Percentiles rank a stretch among this genome's conserved stretches.
Conservation (phyloP, 305 asterid genomes). For the Fraxinus xanthoxyloides region DNA sequence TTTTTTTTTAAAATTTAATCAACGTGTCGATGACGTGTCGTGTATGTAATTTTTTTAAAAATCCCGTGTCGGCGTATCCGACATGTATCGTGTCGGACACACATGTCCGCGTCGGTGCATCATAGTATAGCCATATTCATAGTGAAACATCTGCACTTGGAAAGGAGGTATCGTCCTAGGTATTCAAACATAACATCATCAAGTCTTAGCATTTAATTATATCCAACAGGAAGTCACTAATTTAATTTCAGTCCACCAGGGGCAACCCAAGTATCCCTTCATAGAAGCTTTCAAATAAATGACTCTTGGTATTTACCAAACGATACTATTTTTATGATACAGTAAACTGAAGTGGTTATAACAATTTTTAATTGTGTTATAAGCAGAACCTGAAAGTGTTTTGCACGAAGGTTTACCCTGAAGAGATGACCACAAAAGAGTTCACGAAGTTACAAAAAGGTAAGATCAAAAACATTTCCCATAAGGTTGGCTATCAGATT, state of each 20-base stretch:
- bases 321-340: background rate
- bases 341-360: constrained; percentile 1
- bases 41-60: too few species aligned
- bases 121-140: background rate
- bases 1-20: too few species aligned
- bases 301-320: constrained; percentile 13
- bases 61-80: too few species aligned
- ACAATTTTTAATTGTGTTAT: constrained; percentile 23
- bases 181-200: background rate
- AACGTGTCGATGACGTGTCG: too few species aligned
- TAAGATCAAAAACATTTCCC: constrained; percentile 28
- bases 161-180: background rate
- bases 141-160: background rate
- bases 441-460: constrained; percentile 25
- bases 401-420: constrained; percentile 47
- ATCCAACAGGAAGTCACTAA: background rate
- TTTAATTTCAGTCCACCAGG: background rate
- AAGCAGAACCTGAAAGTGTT: constrained; percentile 48
- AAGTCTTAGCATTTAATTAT: background rate
- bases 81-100: too few species aligned
- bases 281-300: background rate
- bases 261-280: constrained; percentile 13
- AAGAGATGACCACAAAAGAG: constrained; percentile 35
- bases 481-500: constrained; percentile 22
- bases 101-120: too few species aligned